Evolutionary conservation across 805 yeast genomes (phyloP).

Genomic region (Yamadazyma ubonensis): DNA sequence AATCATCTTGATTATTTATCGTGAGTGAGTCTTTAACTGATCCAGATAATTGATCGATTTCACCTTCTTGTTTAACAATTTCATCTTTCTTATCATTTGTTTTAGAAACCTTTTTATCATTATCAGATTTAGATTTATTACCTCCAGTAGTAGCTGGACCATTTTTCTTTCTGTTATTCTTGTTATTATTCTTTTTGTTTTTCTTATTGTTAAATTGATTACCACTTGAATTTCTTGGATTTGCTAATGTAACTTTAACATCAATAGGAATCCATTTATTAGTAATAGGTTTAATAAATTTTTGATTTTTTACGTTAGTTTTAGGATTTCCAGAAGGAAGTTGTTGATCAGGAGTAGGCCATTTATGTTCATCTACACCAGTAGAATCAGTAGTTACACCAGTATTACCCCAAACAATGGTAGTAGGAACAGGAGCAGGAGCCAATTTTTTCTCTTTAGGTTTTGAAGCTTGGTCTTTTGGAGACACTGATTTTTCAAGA

Average conservation of each 20-base stretch:
- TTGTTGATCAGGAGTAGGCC: slow-evolving; percentile 44
- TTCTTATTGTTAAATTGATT: slow-evolving; percentile 23
- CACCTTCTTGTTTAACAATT: not conserved
- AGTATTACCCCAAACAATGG: slow-evolving; percentile 40
- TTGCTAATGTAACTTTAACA: slow-evolving; percentile 42
- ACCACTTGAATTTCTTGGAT: slow-evolving; percentile 24
- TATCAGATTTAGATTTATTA: not conserved
- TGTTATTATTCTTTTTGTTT: slow-evolving; percentile 22
- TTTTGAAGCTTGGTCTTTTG: slow-evolving; percentile 21
- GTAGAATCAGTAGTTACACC: slow-evolving; percentile 12
- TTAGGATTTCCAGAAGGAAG: slow-evolving; percentile 8
- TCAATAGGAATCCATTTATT: slow-evolving; percentile 47
- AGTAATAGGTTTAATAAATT: slow-evolving; percentile 41
- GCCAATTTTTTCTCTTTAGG: slow-evolving; percentile 27
- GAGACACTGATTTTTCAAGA: slow-evolving; percentile 6
- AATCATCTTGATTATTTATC: slow-evolving; percentile 6
- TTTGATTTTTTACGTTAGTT: slow-evolving; percentile 22
- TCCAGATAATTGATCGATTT: slow-evolving; percentile 12
- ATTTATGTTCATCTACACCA: slow-evolving; percentile 40
- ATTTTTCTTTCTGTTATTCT: slow-evolving; percentile 20
- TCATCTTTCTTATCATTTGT: slow-evolving; percentile 6
- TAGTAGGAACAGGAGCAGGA: slow-evolving; percentile 47
- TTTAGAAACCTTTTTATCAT: slow-evolving; percentile 1
- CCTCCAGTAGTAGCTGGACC: not conserved
- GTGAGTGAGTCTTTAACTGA: slow-evolving; percentile 8